Base-by-base conservation (phyloP, 306 rosid species). In the Pterocarpus santalinus region DNA sequence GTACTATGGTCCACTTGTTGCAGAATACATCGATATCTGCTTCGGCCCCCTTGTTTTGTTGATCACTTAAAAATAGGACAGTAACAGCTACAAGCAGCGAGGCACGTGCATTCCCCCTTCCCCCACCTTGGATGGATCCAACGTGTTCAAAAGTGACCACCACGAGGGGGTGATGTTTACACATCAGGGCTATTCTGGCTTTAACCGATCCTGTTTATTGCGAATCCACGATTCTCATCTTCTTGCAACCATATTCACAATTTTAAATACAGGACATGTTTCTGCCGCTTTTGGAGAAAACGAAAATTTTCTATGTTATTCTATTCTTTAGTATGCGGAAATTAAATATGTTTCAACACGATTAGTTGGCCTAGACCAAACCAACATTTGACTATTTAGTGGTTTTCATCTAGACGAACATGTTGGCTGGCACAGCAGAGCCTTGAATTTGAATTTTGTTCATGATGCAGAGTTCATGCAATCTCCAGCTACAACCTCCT, bases 31-130 rank as follows among this genome's bases (percentile, higher is more conserved):
- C 12, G 9, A 8, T 9, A 47, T 47, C 13, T 47, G 7, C 15
- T 13, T 47, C 3, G 13, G 10, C 28, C 28, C 28, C 28, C 28
- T 22, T 22, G 28, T 22, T 22, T 22, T 22, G 28, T 22, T 22
- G 28, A 2, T 3, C 12, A 10, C 1, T 8, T 47, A 47, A 13
- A 47, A 47, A 47, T 47, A 8, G 13, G 15, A 2, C 3, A 8
- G 53, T 13, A 47, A 47, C 15, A 47, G 53, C 14, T 47, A 15
- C 15, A 63, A 30, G 72, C 78, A 74, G 44, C 15, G 44, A 9
- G 80, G 69, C 91, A 90, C 90, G 87, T 88, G 91, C 83, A 68
- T 1, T 17, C n/a, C 64, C 68, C 33, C 2, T 6, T 12, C 58
- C 51, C 66, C 77, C 53, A 33, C 32, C 9, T 32, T 61, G 52